phyloP scores from a whole-genome alignment of 768 basidiomycete species.

The Clavulina sp. region DNA sequence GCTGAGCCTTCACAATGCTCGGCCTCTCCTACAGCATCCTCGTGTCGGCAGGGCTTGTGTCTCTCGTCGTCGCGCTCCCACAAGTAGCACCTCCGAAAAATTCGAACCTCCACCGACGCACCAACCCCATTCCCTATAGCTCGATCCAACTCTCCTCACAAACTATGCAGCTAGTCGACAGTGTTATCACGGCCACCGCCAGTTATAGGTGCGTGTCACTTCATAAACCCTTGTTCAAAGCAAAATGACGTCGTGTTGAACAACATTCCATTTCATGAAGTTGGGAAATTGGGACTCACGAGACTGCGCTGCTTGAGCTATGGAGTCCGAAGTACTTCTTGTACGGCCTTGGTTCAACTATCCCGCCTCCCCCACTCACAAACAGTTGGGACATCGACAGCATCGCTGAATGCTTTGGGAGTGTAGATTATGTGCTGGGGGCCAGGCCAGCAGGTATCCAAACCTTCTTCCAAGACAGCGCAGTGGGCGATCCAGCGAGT shows the following conservation, averaged over 20 bases:
- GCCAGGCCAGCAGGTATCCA: not conserved
- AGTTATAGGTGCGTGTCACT: not conserved
- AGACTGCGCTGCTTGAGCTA: not conserved
- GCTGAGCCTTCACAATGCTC: no score
- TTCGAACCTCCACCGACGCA: no score
- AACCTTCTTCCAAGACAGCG: not conserved
- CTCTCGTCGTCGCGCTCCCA: no score
- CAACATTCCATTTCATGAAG: no score
- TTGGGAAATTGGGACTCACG: slow-evolving; percentile 1
- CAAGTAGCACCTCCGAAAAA: no score
- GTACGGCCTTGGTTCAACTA: not conserved
- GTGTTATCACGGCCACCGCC: not conserved
- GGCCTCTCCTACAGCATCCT: no score
- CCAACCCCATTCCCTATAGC: no score
- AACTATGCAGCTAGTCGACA: not conserved
- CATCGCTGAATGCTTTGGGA: not conserved
- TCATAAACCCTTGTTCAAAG: no score
- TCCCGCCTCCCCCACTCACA: not conserved
- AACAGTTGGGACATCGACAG: not conserved
- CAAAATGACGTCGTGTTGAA: no score
- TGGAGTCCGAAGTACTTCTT: not conserved
- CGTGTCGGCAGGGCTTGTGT: no score
- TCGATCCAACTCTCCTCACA: not conserved
- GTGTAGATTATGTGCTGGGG: not conserved
- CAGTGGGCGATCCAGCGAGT: slow-evolving; percentile 62